phyloP scores from a whole-genome alignment of 257 asterid species.

The Petunia axillaris region DNA sequence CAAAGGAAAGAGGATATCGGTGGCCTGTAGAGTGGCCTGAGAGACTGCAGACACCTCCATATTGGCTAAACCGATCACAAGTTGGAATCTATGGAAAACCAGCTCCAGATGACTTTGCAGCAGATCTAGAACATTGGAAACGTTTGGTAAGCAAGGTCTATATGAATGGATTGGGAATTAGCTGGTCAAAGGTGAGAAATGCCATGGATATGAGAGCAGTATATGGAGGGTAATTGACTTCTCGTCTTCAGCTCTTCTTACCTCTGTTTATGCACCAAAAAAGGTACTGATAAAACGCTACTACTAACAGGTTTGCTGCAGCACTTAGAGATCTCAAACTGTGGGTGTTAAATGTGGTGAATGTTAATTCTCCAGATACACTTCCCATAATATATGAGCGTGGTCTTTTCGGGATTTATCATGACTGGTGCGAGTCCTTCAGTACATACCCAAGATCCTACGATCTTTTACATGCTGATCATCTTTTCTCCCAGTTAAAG shows the following conservation, averaged over 20 bases:
- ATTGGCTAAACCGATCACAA: conserved; percentile 75
- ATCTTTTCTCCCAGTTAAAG: conserved; percentile 70
- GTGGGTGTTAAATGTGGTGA: conserved; percentile 94
- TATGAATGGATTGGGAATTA: conserved; percentile 67
- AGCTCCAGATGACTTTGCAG: conserved; percentile 72
- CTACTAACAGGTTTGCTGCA: conserved; percentile 74
- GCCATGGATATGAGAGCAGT: conserved; percentile 95
- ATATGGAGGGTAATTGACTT: conserved; percentile 72
- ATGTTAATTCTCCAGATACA: conserved; percentile 74
- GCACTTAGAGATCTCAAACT: conserved; percentile 73
- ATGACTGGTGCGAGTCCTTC: conserved; percentile 95
- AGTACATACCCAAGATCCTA: conserved; percentile 88
- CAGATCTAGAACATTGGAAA: conserved; percentile 78
- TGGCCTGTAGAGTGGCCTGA: conserved; percentile 97
- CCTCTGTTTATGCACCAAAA: conserved; percentile 18
- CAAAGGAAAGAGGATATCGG: conserved; percentile 69
- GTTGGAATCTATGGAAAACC: conserved; percentile 81
- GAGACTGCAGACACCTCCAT: conserved; percentile 63
- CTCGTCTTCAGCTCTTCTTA: conserved; percentile 1
- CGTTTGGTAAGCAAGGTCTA: conserved; percentile 57
- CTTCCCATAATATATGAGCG: conserved; percentile 85
- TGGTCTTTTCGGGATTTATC: conserved; percentile 84
- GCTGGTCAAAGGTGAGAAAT: conserved; percentile 75
- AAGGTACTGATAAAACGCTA: conserved; percentile 12
- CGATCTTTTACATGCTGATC: conserved; percentile 87